These are phyloP conservation scores for Penicillium pancosmium DNA, from an alignment of 495 filamentous ascomycete genomes.

Conservation along the genomic window DNA sequence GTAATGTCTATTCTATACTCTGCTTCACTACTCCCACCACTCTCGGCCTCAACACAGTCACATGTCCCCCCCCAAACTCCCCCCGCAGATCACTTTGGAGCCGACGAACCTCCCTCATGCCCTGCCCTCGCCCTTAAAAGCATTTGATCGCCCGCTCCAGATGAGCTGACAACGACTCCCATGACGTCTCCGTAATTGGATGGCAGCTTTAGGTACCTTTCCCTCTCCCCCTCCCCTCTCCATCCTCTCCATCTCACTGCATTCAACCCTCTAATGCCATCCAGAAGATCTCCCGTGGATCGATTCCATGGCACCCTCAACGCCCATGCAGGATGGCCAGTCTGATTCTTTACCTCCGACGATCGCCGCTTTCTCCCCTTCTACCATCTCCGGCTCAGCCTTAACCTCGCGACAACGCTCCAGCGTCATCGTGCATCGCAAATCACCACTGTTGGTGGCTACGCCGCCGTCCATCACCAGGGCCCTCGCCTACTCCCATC, in stretches of 20 bases:
- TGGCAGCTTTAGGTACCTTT: slow-evolving; percentile 65
- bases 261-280: too few species aligned
- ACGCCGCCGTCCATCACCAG: slow-evolving; percentile 93
- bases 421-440: slow-evolving; percentile 93
- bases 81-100: slow-evolving; percentile 32
- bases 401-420: slow-evolving; percentile 76
- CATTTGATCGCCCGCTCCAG: slow-evolving; percentile 18
- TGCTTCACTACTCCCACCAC: too few species aligned
- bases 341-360: slow-evolving; percentile 65
- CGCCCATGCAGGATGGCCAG: slow-evolving; percentile 41
- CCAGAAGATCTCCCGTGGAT: slow-evolving; percentile 66
- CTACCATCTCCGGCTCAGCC: slow-evolving; percentile 68
- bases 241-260: slow-evolving; percentile 18
- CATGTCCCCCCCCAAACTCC: slow-evolving; percentile 22
- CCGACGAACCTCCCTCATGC: slow-evolving; percentile 18
- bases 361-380: slow-evolving; percentile 83
- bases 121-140: slow-evolving; percentile 6
- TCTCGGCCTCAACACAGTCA: slow-evolving; percentile 24
- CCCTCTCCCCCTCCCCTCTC: slow-evolving; percentile 19
- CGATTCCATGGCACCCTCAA: slow-evolving; percentile 58
- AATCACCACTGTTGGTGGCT: slow-evolving; percentile 87
- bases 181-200: slow-evolving; percentile 54
- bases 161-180: slow-evolving; percentile 23
- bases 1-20: slow-evolving; percentile 10
- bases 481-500: slow-evolving; percentile 90